A percentile compares a stretch with the other conserved stretches of the same genome.
Evolutionary conservation across 345 rosid species (phyloP).

Genomic region (Gossypium thurberi): DNA sequence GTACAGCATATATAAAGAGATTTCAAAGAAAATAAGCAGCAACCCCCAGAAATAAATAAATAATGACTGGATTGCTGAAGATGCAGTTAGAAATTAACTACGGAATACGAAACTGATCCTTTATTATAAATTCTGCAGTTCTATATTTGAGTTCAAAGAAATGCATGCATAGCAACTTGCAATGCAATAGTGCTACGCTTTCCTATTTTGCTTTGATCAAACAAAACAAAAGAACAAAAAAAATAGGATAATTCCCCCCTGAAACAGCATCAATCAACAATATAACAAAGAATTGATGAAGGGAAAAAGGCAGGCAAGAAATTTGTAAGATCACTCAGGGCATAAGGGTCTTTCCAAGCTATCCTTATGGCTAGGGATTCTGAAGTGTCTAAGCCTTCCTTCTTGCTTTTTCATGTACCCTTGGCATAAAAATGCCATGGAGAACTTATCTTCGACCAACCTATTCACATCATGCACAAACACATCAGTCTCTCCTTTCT

Average conservation of each 20-base stretch:
- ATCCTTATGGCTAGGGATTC: constrained; percentile 63
- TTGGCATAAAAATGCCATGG: constrained; percentile 56
- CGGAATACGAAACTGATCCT: background rate
- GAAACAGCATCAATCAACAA: constrained; percentile 1
- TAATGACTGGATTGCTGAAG: too few relatives aligned
- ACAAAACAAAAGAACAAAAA: too few relatives aligned
- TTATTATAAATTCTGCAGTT: background rate
- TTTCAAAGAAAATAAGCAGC: too few relatives aligned
- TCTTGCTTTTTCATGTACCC: constrained; percentile 65
- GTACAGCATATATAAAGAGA: too few relatives aligned
- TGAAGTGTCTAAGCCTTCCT: constrained; percentile 70
- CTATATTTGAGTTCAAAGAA: background rate
- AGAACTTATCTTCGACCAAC: constrained; percentile 70
- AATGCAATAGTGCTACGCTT: background rate
- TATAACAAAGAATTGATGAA: background rate
- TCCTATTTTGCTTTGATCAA: background rate
- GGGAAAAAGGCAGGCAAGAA: background rate
- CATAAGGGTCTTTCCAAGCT: constrained; percentile 42
- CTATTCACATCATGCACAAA: constrained; percentile 89
- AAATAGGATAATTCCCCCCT: background rate
- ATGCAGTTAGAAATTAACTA: too few relatives aligned
- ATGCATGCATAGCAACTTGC: too few relatives aligned
- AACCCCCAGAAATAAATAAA: too few relatives aligned
- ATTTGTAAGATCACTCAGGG: constrained; percentile 21
- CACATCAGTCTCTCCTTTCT: constrained; percentile 61